Conservation (phyloP, 805 yeast species). For the Myxozyma geophila region DNA sequence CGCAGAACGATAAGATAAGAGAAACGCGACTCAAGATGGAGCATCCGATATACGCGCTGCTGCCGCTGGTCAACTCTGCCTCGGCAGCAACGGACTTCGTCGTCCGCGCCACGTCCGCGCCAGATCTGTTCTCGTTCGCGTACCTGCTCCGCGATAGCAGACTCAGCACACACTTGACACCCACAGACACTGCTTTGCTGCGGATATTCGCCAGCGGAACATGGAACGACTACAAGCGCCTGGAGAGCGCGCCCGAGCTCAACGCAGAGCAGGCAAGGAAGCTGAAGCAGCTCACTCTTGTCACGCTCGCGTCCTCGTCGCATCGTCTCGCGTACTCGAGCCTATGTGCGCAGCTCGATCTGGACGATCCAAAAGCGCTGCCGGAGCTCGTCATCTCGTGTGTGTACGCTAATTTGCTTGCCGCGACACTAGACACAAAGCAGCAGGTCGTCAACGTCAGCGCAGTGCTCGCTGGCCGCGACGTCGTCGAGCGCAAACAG, state of each 20-base stretch:
- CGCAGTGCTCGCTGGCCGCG: constrained; percentile 30
- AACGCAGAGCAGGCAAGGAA: constrained; percentile 25
- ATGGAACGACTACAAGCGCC: constrained; percentile 28
- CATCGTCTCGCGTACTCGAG: constrained; percentile 23
- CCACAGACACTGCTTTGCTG: constrained; percentile 9
- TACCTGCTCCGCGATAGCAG: constrained; percentile 10
- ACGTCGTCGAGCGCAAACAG: constrained; percentile 19
- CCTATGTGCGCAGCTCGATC: constrained; percentile 17
- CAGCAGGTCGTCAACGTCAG: constrained; percentile 21
- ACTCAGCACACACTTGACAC: constrained; percentile 10
- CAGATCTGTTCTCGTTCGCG: constrained; percentile 25
- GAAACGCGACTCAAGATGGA: background rate
- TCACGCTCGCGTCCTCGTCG: constrained; percentile 21
- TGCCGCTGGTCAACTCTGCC: constrained; percentile 25
- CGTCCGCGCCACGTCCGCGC: constrained; percentile 24
- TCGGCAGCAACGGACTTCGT: constrained; percentile 32
- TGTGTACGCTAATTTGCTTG: constrained; percentile 26
- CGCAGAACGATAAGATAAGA: background rate
- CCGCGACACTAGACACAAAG: constrained; percentile 32
- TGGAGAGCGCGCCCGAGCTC: constrained; percentile 9
- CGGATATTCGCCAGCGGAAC: constrained; percentile 32
- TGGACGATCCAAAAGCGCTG: constrained; percentile 15
- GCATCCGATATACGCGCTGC: constrained; percentile 27
- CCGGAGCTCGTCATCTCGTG: constrained; percentile 23
- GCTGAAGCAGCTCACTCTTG: constrained; percentile 31